Percentiles rank a stretch among this genome's conserved stretches.
These are phyloP conservation scores for Exophiala bonariae DNA, from an alignment of 2,329 filamentous ascomycete species.

Conservation along the genomic window DNA sequence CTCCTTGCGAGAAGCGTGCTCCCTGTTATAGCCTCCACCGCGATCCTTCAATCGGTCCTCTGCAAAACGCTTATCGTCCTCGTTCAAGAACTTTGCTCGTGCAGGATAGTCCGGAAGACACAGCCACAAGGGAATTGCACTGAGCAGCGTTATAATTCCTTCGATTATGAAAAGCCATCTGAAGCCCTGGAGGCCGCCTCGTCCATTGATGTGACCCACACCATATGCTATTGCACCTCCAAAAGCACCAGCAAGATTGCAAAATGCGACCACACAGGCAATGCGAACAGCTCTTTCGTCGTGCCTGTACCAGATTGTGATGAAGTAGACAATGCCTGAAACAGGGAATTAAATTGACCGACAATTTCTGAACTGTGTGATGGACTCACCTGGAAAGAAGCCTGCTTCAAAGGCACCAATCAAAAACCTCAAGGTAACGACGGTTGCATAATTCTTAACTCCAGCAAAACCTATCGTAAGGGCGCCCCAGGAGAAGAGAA, in stretches of 20 bases:
- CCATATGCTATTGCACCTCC: conserved; percentile 45
- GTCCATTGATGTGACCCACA: conserved; percentile 40
- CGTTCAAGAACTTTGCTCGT: conserved; percentile 45
- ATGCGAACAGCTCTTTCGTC: conserved; percentile 61
- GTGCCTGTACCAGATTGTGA: conserved; percentile 58
- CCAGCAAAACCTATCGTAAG: conserved; percentile 51
- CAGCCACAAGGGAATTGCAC: conserved; percentile 39
- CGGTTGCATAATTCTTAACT: conserved; percentile 41
- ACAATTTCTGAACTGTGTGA: not conserved
- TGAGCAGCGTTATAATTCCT: conserved; percentile 38
- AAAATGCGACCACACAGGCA: conserved; percentile 55
- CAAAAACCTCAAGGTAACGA: conserved; percentile 49
- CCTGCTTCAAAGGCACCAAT: conserved; percentile 54
- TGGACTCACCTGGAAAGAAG: conserved; percentile 43
- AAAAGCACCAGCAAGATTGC: conserved; percentile 55
- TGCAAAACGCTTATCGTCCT: conserved; percentile 46
- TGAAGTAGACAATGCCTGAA: conserved; percentile 44
- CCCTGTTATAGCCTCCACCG: conserved; percentile 32
- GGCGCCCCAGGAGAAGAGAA: conserved; percentile 52
- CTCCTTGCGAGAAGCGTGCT: conserved; percentile 21
- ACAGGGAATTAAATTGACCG: not conserved
- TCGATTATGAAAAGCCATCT: conserved; percentile 34
- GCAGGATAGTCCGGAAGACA: conserved; percentile 44
- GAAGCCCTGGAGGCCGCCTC: conserved; percentile 42
- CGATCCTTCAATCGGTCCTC: conserved; percentile 44